Conservation (phyloP, 2,329 filamentous ascomycete species). For the Paecilomyces sp. region DNA sequence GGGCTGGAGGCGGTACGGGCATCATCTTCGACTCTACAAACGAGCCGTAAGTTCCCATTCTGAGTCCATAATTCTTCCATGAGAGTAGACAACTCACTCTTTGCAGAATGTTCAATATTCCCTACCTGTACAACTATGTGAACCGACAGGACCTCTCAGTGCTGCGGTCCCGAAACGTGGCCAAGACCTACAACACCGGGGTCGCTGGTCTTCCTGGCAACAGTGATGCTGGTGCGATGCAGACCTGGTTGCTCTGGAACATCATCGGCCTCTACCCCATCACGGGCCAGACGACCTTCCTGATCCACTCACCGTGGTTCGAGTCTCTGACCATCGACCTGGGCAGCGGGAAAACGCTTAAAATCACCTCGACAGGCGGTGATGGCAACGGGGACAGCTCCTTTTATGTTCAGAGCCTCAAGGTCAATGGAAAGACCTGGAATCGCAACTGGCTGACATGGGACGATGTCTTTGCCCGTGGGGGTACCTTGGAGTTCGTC, state of each 20-base stretch:
- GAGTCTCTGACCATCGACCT: conserved; percentile 53
- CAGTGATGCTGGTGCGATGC: conserved; percentile 66
- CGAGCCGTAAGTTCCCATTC: conserved; percentile 40
- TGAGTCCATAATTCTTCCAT: no score
- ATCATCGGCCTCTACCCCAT: conserved; percentile 64
- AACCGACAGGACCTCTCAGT: conserved; percentile 57
- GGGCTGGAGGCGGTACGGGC: conserved; percentile 27
- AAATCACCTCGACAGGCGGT: conserved; percentile 48
- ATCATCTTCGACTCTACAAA: conserved; percentile 63
- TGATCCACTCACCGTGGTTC: conserved; percentile 60
- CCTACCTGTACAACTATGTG: conserved; percentile 63
- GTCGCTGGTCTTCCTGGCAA: conserved; percentile 59
- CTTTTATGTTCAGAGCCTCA: conserved; percentile 59
- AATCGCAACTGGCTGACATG: conserved; percentile 58
- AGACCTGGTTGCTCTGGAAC: conserved; percentile 62
- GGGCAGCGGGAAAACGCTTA: conserved; percentile 47
- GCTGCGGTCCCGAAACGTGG: conserved; percentile 50
- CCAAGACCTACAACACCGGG: conserved; percentile 51
- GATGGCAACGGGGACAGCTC: conserved; percentile 35
- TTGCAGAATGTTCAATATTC: conserved; percentile 49
- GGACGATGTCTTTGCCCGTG: conserved; percentile 58
- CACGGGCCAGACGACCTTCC: conserved; percentile 61
- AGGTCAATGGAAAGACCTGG: conserved; percentile 59
- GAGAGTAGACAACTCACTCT: background rate
- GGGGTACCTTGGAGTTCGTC: conserved; percentile 58